phyloP scores from a whole-genome alignment of 1,139 yeast genomes.

The Pneumocystis murina region DNA sequence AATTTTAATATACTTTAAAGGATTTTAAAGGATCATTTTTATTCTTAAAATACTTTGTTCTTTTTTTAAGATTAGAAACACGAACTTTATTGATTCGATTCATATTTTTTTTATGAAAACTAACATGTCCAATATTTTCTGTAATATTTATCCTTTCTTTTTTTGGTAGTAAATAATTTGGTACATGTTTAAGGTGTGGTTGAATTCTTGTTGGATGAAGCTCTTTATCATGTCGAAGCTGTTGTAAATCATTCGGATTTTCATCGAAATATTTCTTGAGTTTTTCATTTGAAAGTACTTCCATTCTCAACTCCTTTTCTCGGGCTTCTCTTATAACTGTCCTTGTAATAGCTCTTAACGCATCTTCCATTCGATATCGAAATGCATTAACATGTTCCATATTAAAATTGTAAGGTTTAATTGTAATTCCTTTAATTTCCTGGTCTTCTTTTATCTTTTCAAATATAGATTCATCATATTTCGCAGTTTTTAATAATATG shows the following conservation, averaged over 20 bases:
- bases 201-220: constrained; percentile 66
- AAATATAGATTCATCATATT: constrained; percentile 74
- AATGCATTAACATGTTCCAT: constrained; percentile 88
- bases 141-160: constrained; percentile 35
- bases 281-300: constrained; percentile 74
- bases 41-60: constrained; percentile 22
- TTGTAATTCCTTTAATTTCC: constrained; percentile 30
- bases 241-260: constrained; percentile 86
- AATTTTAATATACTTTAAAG: constrained; percentile 25
- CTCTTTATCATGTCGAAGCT: constrained; percentile 61
- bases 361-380: constrained; percentile 94
- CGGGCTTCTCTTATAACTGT: constrained; percentile 89
- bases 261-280: constrained; percentile 92
- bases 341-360: constrained; percentile 84
- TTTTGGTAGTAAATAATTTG: constrained; percentile 79
- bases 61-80: constrained; percentile 27
- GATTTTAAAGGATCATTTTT: constrained; percentile 61
- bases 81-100: constrained; percentile 31
- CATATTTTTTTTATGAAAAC: constrained; percentile 47
- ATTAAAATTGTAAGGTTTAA: constrained; percentile 74
- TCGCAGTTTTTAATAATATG: constrained; percentile 55
- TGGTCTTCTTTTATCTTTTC: constrained; percentile 66
- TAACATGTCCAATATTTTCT: constrained; percentile 58
- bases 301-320: constrained; percentile 74
- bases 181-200: constrained; percentile 77